A percentile compares a stretch with the other conserved stretches of the same genome.
Evolutionary conservation across 805 yeast species (phyloP).

Genomic region (Metschnikowia chrysomelidarum): DNA sequence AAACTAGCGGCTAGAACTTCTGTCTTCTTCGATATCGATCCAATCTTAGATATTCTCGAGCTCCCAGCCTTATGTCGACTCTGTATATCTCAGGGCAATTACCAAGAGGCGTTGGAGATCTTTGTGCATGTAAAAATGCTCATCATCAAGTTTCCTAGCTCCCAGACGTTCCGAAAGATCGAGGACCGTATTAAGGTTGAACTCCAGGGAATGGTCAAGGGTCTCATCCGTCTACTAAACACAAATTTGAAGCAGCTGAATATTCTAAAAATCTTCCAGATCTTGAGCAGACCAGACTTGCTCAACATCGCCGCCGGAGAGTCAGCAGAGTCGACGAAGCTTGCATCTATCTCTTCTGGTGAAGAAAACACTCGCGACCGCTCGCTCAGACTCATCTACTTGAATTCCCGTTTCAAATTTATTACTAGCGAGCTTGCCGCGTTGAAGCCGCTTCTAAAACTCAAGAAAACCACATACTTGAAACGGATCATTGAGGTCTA

Average conservation of each 20-base stretch:
- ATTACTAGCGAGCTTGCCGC: conserved; percentile 60
- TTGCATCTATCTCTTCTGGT: conserved; percentile 1
- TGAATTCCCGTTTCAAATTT: conserved; percentile 68
- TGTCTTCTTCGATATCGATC: conserved; percentile 62
- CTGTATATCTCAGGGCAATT: conserved; percentile 84
- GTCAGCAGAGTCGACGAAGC: not conserved
- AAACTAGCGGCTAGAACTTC: conserved; percentile 24
- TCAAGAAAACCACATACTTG: conserved; percentile 57
- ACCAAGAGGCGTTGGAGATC: conserved; percentile 85
- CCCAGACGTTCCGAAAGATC: conserved; percentile 49
- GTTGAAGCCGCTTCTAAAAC: conserved; percentile 53
- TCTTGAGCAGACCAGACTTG: conserved; percentile 66
- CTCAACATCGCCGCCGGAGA: conserved; percentile 7
- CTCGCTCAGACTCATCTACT: conserved; percentile 50
- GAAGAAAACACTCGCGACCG: conserved; percentile 13
- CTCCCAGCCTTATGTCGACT: conserved; percentile 78
- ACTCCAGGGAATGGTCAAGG: conserved; percentile 63
- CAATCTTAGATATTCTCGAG: conserved; percentile 74
- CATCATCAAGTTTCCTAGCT: conserved; percentile 63
- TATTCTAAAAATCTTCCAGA: conserved; percentile 73
- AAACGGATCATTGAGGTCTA: conserved; percentile 81
- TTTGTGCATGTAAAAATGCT: conserved; percentile 71
- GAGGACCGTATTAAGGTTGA: conserved; percentile 54
- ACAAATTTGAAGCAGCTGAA: conserved; percentile 80
- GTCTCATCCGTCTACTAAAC: conserved; percentile 63